Evolutionary conservation across 2,329 filamentous ascomycete genomes (phyloP), one percentile per base, ranked within the genome.

Genomic region (Venturia nashicola): DNA sequence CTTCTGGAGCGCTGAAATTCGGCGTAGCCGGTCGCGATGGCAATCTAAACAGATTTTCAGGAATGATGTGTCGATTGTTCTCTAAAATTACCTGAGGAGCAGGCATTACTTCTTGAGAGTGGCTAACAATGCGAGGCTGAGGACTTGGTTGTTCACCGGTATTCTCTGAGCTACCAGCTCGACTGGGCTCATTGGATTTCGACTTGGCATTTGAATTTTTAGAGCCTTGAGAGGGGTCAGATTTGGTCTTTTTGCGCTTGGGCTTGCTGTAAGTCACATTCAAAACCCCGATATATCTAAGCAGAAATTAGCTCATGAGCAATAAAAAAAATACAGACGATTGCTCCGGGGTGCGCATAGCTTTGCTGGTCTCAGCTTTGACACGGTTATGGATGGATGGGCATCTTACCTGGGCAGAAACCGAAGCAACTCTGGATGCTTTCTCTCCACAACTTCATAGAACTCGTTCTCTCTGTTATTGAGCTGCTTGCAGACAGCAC

Each of bases 381-480:
- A 57, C 66, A 68, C 68, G 68, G 65, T 71, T 65, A 55, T 67
- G 67, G 61, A 48, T 64, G 59, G 65, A 65, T 64, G 66, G 55
- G 48, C 18, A 57, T 67, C 76, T 67, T 76, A 76, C 75, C 92
- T 91, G 68, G 94, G 94, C 67, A 99, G 81, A 73, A 97, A 99
- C 51, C 89, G 86, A 65, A 99, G 79, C 70, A 99, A 82, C 72
- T 96, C 89, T 67, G 91, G 90, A 75, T 99, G 93, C 68, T 90
- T 86, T 71, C 85, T 86, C 78, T 99, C 94, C 70, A 97, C 90
- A 63, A 88, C 94, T 76, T 99, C 94, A 75, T 99, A 99, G 73
- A 99, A 99, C 76, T 96, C 91, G 75, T 99, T 99, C 73, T 99
- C 94, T 71, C 93, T 85, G 74, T 96, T 99, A 75, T 96, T 99